Conservation (phyloP, 768 basidiomycete genomes). For the Panaeolus cyanescens region DNA sequence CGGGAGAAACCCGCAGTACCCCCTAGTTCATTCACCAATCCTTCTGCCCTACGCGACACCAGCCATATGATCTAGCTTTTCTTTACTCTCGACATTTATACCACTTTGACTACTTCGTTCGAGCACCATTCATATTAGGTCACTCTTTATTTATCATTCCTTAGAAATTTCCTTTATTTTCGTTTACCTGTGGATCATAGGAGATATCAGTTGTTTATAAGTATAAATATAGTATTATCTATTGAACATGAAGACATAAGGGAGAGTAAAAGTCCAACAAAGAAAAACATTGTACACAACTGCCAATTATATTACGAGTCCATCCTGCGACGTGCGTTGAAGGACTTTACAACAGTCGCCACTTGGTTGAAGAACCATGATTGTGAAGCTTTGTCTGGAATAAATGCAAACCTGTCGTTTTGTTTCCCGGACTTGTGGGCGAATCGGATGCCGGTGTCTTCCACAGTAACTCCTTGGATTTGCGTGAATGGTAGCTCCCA, state of each 20-base stretch:
- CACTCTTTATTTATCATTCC: background rate
- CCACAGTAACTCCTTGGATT: constrained; percentile 85
- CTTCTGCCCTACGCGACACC: constrained; percentile 9
- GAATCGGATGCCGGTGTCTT: constrained; percentile 89
- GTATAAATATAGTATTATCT: constrained; percentile 7
- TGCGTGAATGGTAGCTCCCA: constrained; percentile 93
- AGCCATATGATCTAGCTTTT: constrained; percentile 7
- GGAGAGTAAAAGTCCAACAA: background rate
- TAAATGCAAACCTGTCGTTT: constrained; percentile 74
- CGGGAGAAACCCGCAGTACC: constrained; percentile 31
- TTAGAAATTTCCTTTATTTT: constrained; percentile 1
- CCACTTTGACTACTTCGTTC: background rate
- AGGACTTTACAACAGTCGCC: constrained; percentile 73
- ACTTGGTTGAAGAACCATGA: constrained; percentile 83
- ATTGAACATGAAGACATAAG: constrained; percentile 7
- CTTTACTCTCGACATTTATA: background rate
- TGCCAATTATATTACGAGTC: constrained; percentile 25
- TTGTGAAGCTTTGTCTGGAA: constrained; percentile 74
- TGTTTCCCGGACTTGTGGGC: constrained; percentile 78
- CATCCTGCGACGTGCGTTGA: constrained; percentile 76
- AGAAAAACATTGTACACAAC: background rate
- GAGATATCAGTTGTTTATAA: background rate
- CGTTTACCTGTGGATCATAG: background rate
- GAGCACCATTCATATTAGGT: background rate
- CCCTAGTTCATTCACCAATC: constrained; percentile 14